Base-by-base conservation (phyloP, 2,329 filamentous ascomycete genomes). In the Penicillium sp. region DNA sequence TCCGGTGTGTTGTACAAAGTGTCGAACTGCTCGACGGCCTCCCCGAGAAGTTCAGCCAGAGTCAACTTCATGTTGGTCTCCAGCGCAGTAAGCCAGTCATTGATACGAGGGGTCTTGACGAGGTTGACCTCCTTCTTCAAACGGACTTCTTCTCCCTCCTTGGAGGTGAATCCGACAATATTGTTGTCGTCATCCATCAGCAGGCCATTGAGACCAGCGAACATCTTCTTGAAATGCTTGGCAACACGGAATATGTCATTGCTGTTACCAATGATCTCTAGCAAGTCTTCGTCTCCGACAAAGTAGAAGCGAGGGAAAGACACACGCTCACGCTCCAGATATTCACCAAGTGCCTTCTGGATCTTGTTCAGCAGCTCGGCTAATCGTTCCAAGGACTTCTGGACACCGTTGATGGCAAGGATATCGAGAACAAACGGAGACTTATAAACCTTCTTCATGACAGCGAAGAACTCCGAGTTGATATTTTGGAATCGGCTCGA, bases 221-320 rank as follows among this genome's bases (percentile, higher is more conserved):
- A 99, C 94, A 99, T 99, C 79, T 99, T 99, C 72, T 95, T 92
- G 79, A 99, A 91, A 76, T 99, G 95, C 72, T 99, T 99, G 36
- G 94, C 90, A 61, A 99, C 95, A 48, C 94, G 91, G 54, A 94
- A 77, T 9, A 92, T 96, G 67, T 99, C 94, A 66, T 96, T 96
- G 76, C 92, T 97, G 72, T 99, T 99, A 69, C 94, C 94, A 59
- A 99, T 99, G 75, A 99, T 99, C 72, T 99, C 94, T 22, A 99
- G 81, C 51, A 99, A 78, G 73, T 99, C 94, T 69, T 99, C 95
- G 65, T 99, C 95, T 71, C 94, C 94, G 50, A 99, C 95, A 64
- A 99, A 99, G 77, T 99, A 99, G 79, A 99, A 99, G 52, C 94
- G 86, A 40, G 94, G 94, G 76, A 99, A 99, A 0, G 92, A 95